These are phyloP conservation scores for Cryptosporidium meleagridis DNA, from an alignment of 169 alveolate genomes.

Conservation along the genomic window DNA sequence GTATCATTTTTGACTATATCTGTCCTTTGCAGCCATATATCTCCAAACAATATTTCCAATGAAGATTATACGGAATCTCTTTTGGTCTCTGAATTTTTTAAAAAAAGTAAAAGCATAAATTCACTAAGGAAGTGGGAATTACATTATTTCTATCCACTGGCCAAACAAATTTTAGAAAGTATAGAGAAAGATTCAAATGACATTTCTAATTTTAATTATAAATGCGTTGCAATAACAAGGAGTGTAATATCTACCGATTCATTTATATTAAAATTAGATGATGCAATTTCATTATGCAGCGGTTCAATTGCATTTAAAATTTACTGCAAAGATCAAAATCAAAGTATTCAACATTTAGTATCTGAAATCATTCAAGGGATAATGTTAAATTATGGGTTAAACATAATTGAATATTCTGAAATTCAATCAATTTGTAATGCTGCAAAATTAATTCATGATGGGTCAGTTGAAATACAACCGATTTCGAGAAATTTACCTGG, in stretches of 20 bases:
- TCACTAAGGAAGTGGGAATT: constrained; percentile 64
- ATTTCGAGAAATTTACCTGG: constrained; percentile 19
- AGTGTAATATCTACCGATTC: constrained; percentile 43
- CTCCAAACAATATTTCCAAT: constrained; percentile 1
- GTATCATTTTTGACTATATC: constrained; percentile 31
- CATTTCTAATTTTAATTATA: constrained; percentile 13
- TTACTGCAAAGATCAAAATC: constrained; percentile 11
- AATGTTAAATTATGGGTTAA: background rate
- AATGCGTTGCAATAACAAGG: constrained; percentile 32
- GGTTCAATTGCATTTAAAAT: constrained; percentile 53
- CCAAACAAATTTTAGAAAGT: constrained; percentile 26
- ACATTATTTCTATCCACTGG: constrained; percentile 55
- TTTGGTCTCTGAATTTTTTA: constrained; percentile 55
- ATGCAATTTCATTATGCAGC: constrained; percentile 60
- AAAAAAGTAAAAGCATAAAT: constrained; percentile 31
- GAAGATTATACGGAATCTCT: constrained; percentile 34
- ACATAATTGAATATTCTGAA: background rate
- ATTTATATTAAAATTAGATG: constrained; percentile 22
- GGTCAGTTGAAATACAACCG: constrained; percentile 17
- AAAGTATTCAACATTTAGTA: constrained; percentile 17
- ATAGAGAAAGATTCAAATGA: background rate
- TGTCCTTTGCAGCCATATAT: constrained; percentile 49
- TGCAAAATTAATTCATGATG: background rate
- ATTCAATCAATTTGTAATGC: constrained; percentile 28
- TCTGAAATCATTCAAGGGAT: constrained; percentile 57